A percentile compares a stretch with the other conserved stretches of the same genome.
These are phyloP conservation scores for Cytospora schulzeri DNA, from an alignment of 2,329 filamentous ascomycete genomes.

Conservation along the genomic window DNA sequence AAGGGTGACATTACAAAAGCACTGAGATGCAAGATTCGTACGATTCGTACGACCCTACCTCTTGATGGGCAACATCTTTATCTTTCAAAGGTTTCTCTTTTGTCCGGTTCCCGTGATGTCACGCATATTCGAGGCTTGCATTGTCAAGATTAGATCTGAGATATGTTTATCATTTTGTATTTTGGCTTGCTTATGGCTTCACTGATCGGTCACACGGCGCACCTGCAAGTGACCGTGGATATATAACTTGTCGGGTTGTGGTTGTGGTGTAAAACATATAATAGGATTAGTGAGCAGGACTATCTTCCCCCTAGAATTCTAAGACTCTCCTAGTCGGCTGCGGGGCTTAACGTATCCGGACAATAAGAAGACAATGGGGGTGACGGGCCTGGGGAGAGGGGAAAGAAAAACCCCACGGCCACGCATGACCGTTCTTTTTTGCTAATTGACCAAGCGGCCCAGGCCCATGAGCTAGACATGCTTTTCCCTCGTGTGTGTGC, in stretches of 20 bases:
- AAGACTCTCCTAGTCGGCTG: background rate
- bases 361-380: background rate
- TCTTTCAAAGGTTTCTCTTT: too few species aligned
- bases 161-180: background rate
- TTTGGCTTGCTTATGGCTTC: conserved; percentile 1
- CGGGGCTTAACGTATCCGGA: background rate
- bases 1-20: background rate
- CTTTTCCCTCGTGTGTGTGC: background rate
- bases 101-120: background rate
- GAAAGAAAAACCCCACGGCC: background rate
- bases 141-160: conserved; percentile 1
- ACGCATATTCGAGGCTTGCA: conserved; percentile 2
- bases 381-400: background rate
- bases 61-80: background rate
- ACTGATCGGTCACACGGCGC: background rate
- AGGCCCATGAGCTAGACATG: background rate
- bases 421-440: background rate
- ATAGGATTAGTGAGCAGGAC: background rate
- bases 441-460: background rate
- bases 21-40: background rate
- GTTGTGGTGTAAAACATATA: too few species aligned
- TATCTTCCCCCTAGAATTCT: background rate
- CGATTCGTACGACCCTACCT: background rate
- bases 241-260: background rate
- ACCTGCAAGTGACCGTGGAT: background rate